phyloP scores from a whole-genome alignment of 495 filamentous ascomycete genomes.

The Penicillium canariense region DNA sequence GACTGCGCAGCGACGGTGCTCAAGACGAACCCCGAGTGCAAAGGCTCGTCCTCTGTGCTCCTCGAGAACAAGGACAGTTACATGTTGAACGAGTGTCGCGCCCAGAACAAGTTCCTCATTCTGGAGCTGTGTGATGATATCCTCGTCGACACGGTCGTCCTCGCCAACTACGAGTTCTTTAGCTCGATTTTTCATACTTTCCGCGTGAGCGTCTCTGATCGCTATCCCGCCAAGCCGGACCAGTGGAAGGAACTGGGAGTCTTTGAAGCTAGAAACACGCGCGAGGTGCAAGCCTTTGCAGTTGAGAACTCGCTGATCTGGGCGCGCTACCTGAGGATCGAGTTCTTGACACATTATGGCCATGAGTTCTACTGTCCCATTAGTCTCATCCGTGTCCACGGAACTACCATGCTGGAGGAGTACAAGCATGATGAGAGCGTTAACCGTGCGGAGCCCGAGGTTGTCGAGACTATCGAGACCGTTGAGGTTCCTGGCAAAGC shows the following conservation, averaged over 20 bases:
- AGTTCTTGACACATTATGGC: conserved; percentile 91
- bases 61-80: conserved; percentile 98
- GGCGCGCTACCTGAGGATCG: conserved; percentile 87
- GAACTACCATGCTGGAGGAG: conserved; percentile 94
- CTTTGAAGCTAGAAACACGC: conserved; percentile 85
- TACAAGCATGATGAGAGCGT: conserved; percentile 73
- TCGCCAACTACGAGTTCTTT: conserved; percentile 99
- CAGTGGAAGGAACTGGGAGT: conserved; percentile 89
- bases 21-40: conserved; percentile 81
- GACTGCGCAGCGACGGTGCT: conserved; percentile 92
- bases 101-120: conserved; percentile 88
- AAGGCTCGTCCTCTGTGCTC: conserved; percentile 80
- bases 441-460: conserved; percentile 57
- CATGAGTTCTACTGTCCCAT: conserved; percentile 96
- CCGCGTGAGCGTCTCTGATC: conserved; percentile 83
- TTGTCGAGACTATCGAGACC: conserved; percentile 33
- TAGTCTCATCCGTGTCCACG: conserved; percentile 86
- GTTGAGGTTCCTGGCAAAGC: conserved; percentile 25
- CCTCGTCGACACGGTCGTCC: conserved; percentile 88
- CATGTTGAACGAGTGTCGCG: conserved; percentile 89
- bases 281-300: conserved; percentile 90
- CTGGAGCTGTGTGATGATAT: conserved; percentile 91
- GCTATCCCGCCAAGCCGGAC: conserved; percentile 86
- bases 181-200: conserved; percentile 93
- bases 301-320: conserved; percentile 92